phyloP scores from a whole-genome alignment of 495 filamentous ascomycete species.

The Aspergillus homomorphus region DNA sequence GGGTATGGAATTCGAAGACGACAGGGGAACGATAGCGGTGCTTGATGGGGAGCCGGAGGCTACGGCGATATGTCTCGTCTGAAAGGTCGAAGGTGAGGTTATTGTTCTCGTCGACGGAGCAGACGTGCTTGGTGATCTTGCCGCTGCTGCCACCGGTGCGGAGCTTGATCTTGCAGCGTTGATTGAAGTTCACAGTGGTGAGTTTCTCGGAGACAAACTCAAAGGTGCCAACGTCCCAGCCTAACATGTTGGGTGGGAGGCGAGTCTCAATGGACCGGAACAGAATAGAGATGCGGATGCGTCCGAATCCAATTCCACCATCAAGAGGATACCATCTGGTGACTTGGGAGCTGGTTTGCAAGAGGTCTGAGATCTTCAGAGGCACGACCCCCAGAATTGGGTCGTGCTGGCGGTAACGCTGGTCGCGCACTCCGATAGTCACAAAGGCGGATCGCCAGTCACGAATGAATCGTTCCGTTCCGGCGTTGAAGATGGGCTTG shows the following conservation, averaged over 20 bases:
- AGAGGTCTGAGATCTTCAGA: constrained; percentile 78
- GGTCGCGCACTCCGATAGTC: constrained; percentile 83
- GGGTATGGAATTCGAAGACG: constrained; percentile 76
- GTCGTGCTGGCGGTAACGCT: constrained; percentile 85
- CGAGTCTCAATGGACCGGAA: constrained; percentile 83
- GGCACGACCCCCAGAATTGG: constrained; percentile 90
- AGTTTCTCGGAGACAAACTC: constrained; percentile 73
- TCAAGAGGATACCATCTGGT: constrained; percentile 67
- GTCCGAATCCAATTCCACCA: constrained; percentile 74
- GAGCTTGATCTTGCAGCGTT: constrained; percentile 64
- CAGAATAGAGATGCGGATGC: constrained; percentile 83
- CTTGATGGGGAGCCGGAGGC: constrained; percentile 78
- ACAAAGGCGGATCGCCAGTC: constrained; percentile 88
- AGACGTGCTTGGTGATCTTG: constrained; percentile 57
- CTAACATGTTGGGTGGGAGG: constrained; percentile 75
- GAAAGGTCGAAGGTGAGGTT: constrained; percentile 63
- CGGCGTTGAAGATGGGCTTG: constrained; percentile 94
- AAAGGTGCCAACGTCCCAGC: constrained; percentile 93
- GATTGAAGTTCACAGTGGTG: constrained; percentile 54
- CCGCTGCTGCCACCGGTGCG: constrained; percentile 83
- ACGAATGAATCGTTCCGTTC: constrained; percentile 89
- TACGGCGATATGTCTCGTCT: constrained; percentile 50
- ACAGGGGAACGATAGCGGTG: constrained; percentile 84
- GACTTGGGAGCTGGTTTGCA: constrained; percentile 81
- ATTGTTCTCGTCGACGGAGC: constrained; percentile 56